Percentiles rank a stretch among this genome's conserved stretches.
These are phyloP conservation scores for Sindora glabra DNA, from an alignment of 306 rosid species.

Conservation along the genomic window DNA sequence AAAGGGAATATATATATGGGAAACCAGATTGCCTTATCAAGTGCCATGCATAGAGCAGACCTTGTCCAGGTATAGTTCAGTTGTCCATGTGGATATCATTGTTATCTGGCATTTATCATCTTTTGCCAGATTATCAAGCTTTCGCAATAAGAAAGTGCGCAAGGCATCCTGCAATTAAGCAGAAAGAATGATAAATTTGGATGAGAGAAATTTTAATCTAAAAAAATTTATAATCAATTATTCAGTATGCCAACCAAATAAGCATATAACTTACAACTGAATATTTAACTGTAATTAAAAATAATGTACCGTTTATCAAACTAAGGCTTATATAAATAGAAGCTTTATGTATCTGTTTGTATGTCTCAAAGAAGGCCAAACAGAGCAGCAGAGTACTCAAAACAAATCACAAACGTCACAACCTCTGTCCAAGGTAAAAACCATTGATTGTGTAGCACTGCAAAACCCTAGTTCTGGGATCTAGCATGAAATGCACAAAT, in stretches of 20 bases:
- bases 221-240: neutral
- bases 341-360: neutral
- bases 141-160: constrained; percentile 81
- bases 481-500: neutral
- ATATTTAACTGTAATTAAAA: too few species aligned
- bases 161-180: constrained; percentile 71
- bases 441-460: too few species aligned
- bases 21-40: constrained; percentile 17
- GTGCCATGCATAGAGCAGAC: constrained; percentile 29
- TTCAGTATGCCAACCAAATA: neutral
- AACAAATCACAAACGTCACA: neutral
- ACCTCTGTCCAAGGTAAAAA: too few species aligned
- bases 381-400: neutral
- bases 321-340: neutral
- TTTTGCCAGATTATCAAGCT: constrained; percentile 75
- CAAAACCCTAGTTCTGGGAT: neutral
- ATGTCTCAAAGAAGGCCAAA: neutral
- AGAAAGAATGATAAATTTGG: constrained; percentile 8
- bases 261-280: too few species aligned
- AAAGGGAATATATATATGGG: neutral
- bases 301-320: constrained; percentile 3
- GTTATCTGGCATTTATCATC: constrained; percentile 97
- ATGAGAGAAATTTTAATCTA: constrained; percentile 4
- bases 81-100: constrained; percentile 96
- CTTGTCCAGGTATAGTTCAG: constrained; percentile 96